phyloP scores from a whole-genome alignment of 2,329 filamentous ascomycete species.

The Epichloe aotearoae region DNA sequence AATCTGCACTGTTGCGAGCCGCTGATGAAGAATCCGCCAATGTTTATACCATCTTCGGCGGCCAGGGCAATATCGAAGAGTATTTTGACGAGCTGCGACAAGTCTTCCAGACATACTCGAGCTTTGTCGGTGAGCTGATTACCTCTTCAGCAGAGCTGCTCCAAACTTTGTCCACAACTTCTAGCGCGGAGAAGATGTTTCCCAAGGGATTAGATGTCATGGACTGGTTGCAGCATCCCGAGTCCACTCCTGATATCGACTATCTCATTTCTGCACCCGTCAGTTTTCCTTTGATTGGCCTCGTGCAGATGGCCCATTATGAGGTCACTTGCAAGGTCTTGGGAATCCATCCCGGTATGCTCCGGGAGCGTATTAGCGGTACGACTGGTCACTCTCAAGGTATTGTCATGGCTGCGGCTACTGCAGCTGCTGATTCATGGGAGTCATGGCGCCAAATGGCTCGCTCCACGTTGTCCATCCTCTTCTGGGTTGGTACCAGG shows the following conservation, averaged over 20 bases:
- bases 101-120: constrained; percentile 80
- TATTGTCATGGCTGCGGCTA: constrained; percentile 83
- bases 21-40: constrained; percentile 71
- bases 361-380: constrained; percentile 73
- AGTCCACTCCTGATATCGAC: constrained; percentile 83
- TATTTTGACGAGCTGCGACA: constrained; percentile 97
- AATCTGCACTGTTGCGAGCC: constrained; percentile 83
- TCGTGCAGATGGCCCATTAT: constrained; percentile 94
- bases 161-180: constrained; percentile 70
- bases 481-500: constrained; percentile 97
- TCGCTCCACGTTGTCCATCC: constrained; percentile 70
- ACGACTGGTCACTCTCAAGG: constrained; percentile 95
- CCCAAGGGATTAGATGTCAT: constrained; percentile 93
- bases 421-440: constrained; percentile 84
- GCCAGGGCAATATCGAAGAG: constrained; percentile 97
- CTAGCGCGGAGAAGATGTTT: constrained; percentile 87
- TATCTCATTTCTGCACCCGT: constrained; percentile 92
- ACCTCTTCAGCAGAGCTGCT: constrained; percentile 70
- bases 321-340: constrained; percentile 86
- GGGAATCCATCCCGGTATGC: constrained; percentile 76
- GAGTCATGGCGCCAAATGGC: constrained; percentile 76
- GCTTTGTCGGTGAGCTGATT: constrained; percentile 79
- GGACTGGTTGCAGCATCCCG: constrained; percentile 79
- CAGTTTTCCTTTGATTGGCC: constrained; percentile 88
- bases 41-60: constrained; percentile 90